These are phyloP conservation scores for Leccinum pallidistipes DNA, from an alignment of 1,284 basidiomycete genomes.

Conservation along the genomic window DNA sequence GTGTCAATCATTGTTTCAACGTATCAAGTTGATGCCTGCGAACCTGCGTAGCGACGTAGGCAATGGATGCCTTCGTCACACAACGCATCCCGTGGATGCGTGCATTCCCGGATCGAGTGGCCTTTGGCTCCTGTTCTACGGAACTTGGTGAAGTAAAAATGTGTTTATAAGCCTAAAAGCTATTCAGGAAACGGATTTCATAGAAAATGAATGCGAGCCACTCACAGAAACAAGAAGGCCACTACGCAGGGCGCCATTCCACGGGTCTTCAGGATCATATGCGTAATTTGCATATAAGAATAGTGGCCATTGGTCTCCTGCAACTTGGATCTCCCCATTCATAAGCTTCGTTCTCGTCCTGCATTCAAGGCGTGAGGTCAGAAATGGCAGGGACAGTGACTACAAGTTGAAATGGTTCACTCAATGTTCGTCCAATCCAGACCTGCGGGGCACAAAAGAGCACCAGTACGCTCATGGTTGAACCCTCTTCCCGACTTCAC, in stretches of 20 bases:
- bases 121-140: not conserved
- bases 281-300: not conserved
- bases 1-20: not conserved
- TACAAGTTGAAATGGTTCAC: not conserved
- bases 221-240: not conserved
- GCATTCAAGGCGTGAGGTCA: not conserved
- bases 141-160: not conserved
- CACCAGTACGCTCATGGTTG: too few species aligned
- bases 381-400: not conserved
- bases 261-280: not conserved
- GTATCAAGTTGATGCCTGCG: not conserved
- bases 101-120: not conserved
- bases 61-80: not conserved
- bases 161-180: not conserved
- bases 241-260: not conserved
- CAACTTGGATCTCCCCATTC: not conserved
- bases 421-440: not conserved
- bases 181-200: not conserved
- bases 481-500: too few species aligned
- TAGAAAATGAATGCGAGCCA: not conserved
- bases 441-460: too few species aligned
- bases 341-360: not conserved
- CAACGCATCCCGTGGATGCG: not conserved
- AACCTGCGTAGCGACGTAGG: not conserved
- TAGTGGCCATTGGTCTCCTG: not conserved